Evolutionary conservation across 108 stramenopile genomes (phyloP).

Genomic region (Conticribra guillardii): DNA sequence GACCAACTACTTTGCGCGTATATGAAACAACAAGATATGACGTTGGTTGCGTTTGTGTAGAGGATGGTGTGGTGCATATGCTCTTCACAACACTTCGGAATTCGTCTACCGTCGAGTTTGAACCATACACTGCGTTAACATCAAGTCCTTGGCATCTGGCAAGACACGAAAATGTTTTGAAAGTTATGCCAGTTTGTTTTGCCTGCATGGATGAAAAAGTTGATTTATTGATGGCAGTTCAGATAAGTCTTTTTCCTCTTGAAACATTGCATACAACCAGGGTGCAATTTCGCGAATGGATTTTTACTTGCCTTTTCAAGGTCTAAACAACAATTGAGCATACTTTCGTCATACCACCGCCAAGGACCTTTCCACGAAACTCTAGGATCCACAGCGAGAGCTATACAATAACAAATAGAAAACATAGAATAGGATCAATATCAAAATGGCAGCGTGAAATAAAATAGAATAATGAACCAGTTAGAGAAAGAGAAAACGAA

Average conservation of each 20-base stretch:
- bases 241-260: background rate
- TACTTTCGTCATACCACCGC: constrained; percentile 93
- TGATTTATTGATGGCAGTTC: too few species aligned
- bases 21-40: constrained; percentile 71
- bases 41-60: constrained; percentile 29
- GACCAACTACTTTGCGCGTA: constrained; percentile 63
- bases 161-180: constrained; percentile 74
- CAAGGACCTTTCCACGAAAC: constrained; percentile 94
- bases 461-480: background rate
- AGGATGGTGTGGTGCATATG: constrained; percentile 48
- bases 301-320: constrained; percentile 48
- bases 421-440: background rate
- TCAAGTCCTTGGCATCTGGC: constrained; percentile 84
- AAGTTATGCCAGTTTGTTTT: constrained; percentile 75
- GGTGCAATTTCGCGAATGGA: background rate
- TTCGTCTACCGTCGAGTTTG: constrained; percentile 59
- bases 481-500: background rate
- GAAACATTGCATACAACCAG: background rate
- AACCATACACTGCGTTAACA: constrained; percentile 52
- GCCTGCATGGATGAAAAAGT: constrained; percentile 38
- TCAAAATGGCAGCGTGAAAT: background rate
- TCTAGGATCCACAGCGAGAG: constrained; percentile 91
- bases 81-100: constrained; percentile 70
- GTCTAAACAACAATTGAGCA: constrained; percentile 90
- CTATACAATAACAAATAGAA: constrained; percentile 30